These are phyloP conservation scores for Amanita subjunquillea DNA, from an alignment of 768 basidiomycete genomes.

Conservation along the genomic window DNA sequence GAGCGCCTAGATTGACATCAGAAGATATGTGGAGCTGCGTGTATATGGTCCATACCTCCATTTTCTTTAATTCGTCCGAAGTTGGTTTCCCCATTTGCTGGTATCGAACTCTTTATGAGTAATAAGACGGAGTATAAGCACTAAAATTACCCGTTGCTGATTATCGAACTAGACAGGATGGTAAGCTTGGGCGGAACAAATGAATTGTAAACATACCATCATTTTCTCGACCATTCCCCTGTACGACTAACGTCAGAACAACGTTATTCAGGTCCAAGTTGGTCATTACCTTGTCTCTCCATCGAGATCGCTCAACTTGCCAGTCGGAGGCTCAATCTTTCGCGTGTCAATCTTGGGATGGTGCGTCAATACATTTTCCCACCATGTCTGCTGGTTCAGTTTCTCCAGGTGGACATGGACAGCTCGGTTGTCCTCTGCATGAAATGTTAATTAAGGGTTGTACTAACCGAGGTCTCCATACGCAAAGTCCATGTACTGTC, in stretches of 20 bases:
- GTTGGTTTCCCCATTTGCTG: conserved; percentile 96
- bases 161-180: conserved; percentile 51
- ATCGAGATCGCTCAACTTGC: conserved; percentile 93
- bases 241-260: conserved; percentile 5
- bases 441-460: not conserved
- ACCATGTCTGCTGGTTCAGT: conserved; percentile 85
- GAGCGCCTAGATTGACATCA: conserved; percentile 42
- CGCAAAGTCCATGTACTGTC: conserved; percentile 96
- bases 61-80: conserved; percentile 88
- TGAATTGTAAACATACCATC: conserved; percentile 57
- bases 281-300: conserved; percentile 73
- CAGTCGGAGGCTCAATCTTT: conserved; percentile 92
- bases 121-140: not conserved
- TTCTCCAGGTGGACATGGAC: conserved; percentile 80
- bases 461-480: conserved; percentile 21
- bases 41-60: conserved; percentile 45
- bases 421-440: conserved; percentile 64
- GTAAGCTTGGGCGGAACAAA: not conserved
- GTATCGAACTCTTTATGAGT: conserved; percentile 5
- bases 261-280: not conserved
- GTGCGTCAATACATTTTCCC: conserved; percentile 92
- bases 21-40: not conserved
- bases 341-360: conserved; percentile 95
- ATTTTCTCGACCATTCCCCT: conserved; percentile 99
- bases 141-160: conserved; percentile 49